phyloP scores from a whole-genome alignment of 371 early-diverging fungal genomes.

The Rhizomucor miehei region DNA sequence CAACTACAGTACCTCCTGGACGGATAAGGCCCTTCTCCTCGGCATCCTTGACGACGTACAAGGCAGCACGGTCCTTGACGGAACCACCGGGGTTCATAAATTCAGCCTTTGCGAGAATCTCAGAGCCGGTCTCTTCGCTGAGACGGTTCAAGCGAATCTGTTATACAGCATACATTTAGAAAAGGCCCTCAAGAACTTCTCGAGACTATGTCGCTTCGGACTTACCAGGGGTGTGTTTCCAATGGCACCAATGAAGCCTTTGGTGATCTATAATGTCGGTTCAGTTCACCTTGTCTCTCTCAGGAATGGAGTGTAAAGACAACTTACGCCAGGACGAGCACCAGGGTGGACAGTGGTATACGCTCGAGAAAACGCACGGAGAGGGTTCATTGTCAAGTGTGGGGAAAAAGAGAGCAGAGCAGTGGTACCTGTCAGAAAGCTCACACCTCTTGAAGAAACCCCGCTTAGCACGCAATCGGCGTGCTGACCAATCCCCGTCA shows the following conservation, averaged over 20 bases:
- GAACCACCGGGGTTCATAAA: slow-evolving; percentile 98
- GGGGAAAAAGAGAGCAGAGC: too few relatives aligned
- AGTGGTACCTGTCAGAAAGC: too few relatives aligned
- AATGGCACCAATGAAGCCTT: slow-evolving; percentile 88
- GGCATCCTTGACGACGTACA: slow-evolving; percentile 90
- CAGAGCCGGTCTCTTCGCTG: slow-evolving; percentile 83
- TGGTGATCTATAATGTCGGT: slow-evolving; percentile 39
- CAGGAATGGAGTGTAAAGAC: too few relatives aligned
- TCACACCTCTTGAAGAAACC: too few relatives aligned
- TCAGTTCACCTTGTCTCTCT: too few relatives aligned
- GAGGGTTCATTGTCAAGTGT: slow-evolving; percentile 25
- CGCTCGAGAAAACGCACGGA: slow-evolving; percentile 33
- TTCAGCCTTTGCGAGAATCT: slow-evolving; percentile 93
- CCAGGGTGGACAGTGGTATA: slow-evolving; percentile 48
- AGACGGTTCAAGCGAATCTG: slow-evolving; percentile 74
- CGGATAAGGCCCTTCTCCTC: slow-evolving; percentile 83
- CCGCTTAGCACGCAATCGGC: too few relatives aligned
- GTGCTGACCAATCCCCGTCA: too few relatives aligned
- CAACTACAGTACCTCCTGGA: slow-evolving; percentile 93
- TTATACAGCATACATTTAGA: neutral
- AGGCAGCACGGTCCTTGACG: slow-evolving; percentile 95
- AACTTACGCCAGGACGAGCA: slow-evolving; percentile 26
- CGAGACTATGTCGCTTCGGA: too few relatives aligned
- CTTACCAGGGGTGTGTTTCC: slow-evolving; percentile 93
- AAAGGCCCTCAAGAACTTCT: too few relatives aligned